A percentile compares a stretch with the other conserved stretches of the same genome.
Evolutionary conservation across 2,329 filamentous ascomycete species (phyloP).

Genomic region (Coniosporium tulheliwenetii): DNA sequence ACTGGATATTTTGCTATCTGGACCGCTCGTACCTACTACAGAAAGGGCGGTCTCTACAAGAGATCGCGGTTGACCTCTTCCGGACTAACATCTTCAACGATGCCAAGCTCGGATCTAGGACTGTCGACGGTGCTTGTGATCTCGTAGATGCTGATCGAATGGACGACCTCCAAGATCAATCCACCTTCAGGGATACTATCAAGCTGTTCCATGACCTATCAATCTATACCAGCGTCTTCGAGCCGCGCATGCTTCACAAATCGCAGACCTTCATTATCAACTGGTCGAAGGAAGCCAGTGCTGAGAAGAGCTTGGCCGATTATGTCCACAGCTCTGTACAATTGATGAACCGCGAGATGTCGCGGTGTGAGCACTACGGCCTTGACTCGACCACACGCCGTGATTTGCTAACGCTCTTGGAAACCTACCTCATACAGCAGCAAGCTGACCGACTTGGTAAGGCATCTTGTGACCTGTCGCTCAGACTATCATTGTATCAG

Average conservation of each 20-base stretch:
- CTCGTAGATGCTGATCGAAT: conserved; percentile 59
- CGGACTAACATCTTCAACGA: conserved; percentile 44
- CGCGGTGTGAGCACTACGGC: conserved; percentile 64
- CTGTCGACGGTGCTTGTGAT: conserved; percentile 58
- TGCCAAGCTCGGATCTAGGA: conserved; percentile 32
- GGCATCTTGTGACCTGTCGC: background rate
- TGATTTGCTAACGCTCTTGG: conserved; percentile 56
- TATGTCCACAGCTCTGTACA: conserved; percentile 59
- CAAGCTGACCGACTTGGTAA: conserved; percentile 36
- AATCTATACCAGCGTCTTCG: conserved; percentile 67
- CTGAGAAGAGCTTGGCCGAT: conserved; percentile 46
- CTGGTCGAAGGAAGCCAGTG: conserved; percentile 53
- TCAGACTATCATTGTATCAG: no score
- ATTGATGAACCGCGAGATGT: conserved; percentile 56
- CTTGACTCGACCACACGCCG: conserved; percentile 73
- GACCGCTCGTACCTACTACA: conserved; percentile 79
- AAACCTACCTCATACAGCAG: conserved; percentile 53
- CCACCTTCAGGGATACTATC: conserved; percentile 55
- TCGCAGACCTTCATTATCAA: conserved; percentile 53
- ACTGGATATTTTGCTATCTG: conserved; percentile 85
- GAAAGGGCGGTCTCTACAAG: conserved; percentile 61
- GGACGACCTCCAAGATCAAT: conserved; percentile 39
- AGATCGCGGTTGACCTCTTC: conserved; percentile 67
- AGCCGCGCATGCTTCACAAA: conserved; percentile 52
- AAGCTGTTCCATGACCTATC: conserved; percentile 74